Evolutionary conservation across 495 filamentous ascomycete genomes (phyloP).

Genomic region (Hypoxylon fuscum): DNA sequence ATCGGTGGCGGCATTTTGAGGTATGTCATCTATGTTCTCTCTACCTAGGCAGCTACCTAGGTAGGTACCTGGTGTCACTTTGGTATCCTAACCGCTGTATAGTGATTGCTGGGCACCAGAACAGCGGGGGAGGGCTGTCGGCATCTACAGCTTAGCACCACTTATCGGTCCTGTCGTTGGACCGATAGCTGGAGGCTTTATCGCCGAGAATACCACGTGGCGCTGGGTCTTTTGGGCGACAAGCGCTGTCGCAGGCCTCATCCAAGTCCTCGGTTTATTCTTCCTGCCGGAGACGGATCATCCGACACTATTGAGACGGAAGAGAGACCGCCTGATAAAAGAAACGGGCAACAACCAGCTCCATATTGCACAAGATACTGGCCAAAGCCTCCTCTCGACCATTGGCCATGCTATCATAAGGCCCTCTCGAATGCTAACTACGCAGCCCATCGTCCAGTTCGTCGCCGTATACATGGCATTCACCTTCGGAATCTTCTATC

Average conservation of each 20-base stretch:
- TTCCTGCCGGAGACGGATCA: constrained; percentile 73
- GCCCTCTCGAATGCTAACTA: constrained; percentile 62
- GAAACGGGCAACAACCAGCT: constrained; percentile 67
- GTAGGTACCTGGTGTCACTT: no score
- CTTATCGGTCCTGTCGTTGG: constrained; percentile 55
- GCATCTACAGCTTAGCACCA: constrained; percentile 32
- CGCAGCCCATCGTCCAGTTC: constrained; percentile 66
- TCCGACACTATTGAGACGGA: constrained; percentile 63
- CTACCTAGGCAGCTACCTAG: no score
- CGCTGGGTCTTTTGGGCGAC: constrained; percentile 72
- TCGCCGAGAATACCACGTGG: constrained; percentile 59
- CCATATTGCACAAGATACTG: constrained; percentile 67
- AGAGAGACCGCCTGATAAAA: constrained; percentile 64
- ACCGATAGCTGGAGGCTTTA: constrained; percentile 56
- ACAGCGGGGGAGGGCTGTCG: constrained; percentile 32
- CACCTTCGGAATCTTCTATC: constrained; percentile 47
- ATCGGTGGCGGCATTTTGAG: constrained; percentile 9
- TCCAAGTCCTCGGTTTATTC: constrained; percentile 69
- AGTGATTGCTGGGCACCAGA: constrained; percentile 37
- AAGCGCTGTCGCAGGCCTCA: constrained; percentile 63
- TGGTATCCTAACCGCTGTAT: constrained; percentile 6
- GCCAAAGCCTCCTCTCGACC: constrained; percentile 49
- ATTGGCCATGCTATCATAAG: constrained; percentile 55
- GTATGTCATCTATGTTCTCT: no score
- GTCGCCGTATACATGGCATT: constrained; percentile 39